Evolutionary conservation across 1,284 basidiomycete species (phyloP).

Genomic region (Leccinum huronense): DNA sequence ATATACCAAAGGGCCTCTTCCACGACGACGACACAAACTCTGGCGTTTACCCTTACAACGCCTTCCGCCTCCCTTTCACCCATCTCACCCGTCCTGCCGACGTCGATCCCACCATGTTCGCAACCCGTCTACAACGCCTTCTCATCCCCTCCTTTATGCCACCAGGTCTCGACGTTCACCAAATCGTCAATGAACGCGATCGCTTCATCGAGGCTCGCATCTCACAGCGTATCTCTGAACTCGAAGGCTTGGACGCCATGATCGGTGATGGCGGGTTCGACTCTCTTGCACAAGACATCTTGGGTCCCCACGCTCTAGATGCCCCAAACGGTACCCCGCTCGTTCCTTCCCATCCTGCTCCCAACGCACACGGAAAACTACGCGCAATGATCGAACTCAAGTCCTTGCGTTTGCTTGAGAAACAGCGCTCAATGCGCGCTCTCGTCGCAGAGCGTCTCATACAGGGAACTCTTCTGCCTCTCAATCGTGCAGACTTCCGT

Average conservation of each 20-base stretch:
- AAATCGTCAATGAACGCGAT: slow-evolving; percentile 89
- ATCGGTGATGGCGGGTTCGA: slow-evolving; percentile 76
- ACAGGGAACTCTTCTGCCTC: slow-evolving; percentile 87
- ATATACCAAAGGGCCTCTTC: slow-evolving; percentile 52
- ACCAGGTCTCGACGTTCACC: slow-evolving; percentile 88
- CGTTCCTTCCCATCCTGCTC: slow-evolving; percentile 44
- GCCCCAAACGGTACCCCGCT: neutral
- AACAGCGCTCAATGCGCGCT: slow-evolving; percentile 85
- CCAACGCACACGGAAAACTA: slow-evolving; percentile 75
- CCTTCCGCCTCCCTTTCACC: slow-evolving; percentile 85
- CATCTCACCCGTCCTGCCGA: slow-evolving; percentile 67
- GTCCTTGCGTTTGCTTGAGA: slow-evolving; percentile 85
- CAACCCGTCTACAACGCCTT: slow-evolving; percentile 76
- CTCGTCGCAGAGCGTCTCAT: slow-evolving; percentile 86
- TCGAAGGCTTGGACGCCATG: slow-evolving; percentile 82
- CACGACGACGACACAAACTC: slow-evolving; percentile 82
- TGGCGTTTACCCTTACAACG: slow-evolving; percentile 92
- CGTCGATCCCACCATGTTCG: slow-evolving; percentile 56
- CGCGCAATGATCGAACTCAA: slow-evolving; percentile 95
- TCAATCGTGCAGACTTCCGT: slow-evolving; percentile 91
- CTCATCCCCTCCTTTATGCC: slow-evolving; percentile 91
- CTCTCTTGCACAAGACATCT: slow-evolving; percentile 50
- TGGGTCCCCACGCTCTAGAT: slow-evolving; percentile 38
- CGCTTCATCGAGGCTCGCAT: slow-evolving; percentile 89
- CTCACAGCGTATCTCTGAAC: slow-evolving; percentile 85